These are phyloP conservation scores for Lactarius sanguifluus DNA, from an alignment of 768 basidiomycete genomes.

Conservation along the genomic window DNA sequence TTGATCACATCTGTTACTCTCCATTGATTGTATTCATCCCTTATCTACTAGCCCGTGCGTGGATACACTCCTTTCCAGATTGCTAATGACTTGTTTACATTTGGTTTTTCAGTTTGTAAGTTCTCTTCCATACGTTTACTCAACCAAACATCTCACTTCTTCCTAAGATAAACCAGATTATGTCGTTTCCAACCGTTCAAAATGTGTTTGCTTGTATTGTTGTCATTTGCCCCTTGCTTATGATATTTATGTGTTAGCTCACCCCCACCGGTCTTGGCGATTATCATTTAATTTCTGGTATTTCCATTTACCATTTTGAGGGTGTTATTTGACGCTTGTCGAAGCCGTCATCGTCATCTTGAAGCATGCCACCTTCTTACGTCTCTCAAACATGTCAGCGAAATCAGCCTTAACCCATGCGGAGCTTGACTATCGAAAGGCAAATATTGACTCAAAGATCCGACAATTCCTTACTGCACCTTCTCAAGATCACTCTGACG, in stretches of 20 bases:
- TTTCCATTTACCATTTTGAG: too few species aligned
- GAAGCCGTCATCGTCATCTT: background rate
- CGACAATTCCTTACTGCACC: background rate
- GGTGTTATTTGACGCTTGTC: background rate
- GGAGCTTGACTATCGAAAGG: background rate
- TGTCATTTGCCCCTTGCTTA: background rate
- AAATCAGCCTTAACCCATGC: background rate
- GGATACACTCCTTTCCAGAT: too few species aligned
- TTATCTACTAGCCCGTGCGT: too few species aligned
- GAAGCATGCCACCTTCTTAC: background rate
- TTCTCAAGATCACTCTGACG: background rate
- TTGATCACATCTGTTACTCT: too few species aligned
- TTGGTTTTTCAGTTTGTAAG: too few species aligned
- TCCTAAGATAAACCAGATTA: too few species aligned
- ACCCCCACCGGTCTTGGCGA: background rate
- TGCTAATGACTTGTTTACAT: too few species aligned
- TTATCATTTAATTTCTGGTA: background rate
- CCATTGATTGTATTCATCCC: too few species aligned
- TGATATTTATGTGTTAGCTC: background rate
- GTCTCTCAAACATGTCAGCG: background rate
- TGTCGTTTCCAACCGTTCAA: too few species aligned
- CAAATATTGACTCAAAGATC: background rate
- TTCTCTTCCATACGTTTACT: background rate
- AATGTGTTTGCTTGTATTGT: background rate
- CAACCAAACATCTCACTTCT: too few species aligned